phyloP scores from a whole-genome alignment of 768 basidiomycete genomes.

The Lentinus tigrinus region DNA sequence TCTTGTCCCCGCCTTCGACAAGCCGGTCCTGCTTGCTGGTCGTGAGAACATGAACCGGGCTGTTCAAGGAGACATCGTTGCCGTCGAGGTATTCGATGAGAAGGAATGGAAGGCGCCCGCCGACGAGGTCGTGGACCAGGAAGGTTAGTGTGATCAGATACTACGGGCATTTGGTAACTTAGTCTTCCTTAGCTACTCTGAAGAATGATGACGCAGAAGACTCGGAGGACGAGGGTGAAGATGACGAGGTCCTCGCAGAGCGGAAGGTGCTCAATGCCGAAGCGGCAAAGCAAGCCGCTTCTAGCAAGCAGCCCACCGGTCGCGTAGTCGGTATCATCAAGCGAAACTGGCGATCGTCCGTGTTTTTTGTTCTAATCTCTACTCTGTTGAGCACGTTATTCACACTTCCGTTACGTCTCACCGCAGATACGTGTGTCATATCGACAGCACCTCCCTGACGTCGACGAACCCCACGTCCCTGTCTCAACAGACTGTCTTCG shows the following conservation, averaged over 20 bases:
- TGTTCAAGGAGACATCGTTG: slow-evolving; percentile 91
- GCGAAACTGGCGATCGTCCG: slow-evolving; percentile 92
- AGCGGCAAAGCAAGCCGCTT: slow-evolving; percentile 24
- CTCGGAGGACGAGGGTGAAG: slow-evolving; percentile 56
- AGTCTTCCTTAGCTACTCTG: slow-evolving; percentile 56
- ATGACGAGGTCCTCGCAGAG: slow-evolving; percentile 30
- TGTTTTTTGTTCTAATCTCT: slow-evolving; percentile 18
- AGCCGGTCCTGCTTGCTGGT: slow-evolving; percentile 82
- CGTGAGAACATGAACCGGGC: slow-evolving; percentile 95
- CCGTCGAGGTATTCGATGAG: slow-evolving; percentile 83
- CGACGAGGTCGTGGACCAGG: slow-evolving; percentile 93
- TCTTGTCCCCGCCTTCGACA: slow-evolving; percentile 65
- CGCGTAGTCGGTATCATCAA: slow-evolving; percentile 89
- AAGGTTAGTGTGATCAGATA: slow-evolving; percentile 48
- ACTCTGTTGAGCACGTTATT: not conserved
- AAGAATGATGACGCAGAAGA: slow-evolving; percentile 87
- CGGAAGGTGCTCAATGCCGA: slow-evolving; percentile 28
- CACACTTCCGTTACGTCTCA: not conserved
- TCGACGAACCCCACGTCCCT: slow-evolving; percentile 76
- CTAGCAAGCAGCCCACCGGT: slow-evolving; percentile 88
- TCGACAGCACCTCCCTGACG: slow-evolving; percentile 85
- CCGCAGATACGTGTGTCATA: slow-evolving; percentile 86
- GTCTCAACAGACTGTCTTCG: slow-evolving; percentile 89
- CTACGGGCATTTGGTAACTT: slow-evolving; percentile 2
- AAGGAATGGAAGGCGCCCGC: slow-evolving; percentile 90